Base-by-base conservation (phyloP, 139 green algal genomes). In the Volvox reticuliferus region DNA sequence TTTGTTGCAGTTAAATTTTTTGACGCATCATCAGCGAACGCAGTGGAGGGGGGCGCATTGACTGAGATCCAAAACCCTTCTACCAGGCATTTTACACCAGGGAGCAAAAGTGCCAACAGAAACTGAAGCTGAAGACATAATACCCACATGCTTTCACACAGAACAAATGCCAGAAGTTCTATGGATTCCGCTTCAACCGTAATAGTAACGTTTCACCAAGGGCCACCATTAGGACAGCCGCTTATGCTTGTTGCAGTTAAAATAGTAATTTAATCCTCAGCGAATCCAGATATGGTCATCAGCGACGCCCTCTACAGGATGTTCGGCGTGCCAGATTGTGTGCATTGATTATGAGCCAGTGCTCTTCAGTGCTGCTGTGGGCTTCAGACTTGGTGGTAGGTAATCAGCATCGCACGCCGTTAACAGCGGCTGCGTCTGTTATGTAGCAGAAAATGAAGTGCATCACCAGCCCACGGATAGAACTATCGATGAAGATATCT, bases 241-340 rank as follows among this genome's bases (percentile, higher is more conserved):
- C 55, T 44, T 73, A 50, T 37, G 50, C 50, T 86, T 86, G 79
- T 86, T 86, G 79, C 79, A 86, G 79, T 86, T 86, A 73, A 33
- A 22, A 35, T 20, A 68, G 21, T 79, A 24, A 55, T 84, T 16
- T 9, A 28, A 86, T 86, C 79, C 69, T 20, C 79, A 73, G 65
- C 65, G 65, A 28, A 73, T 73, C 65, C 65, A 73, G 6, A 28
- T 28, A 16, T 30, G 24, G 65, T 12, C 21, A 55, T 55, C 44
- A 55, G 9, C 44, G 44, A 55, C 9, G 44, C 44, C 9, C 44
- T 55, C 9, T 55, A 14, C 44, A 55, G 5, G 9, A 55, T 55
- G 44, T 9, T 55, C 9, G 44, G 44, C 44, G 9, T 55, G 44
- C 44, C 9, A 9, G 44, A 55, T 55, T 55, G 44, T 9, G n/a